Percentiles rank a stretch among this genome's conserved stretches.
Evolutionary conservation across 179 eudicot species (phyloP).

Genomic region (Spergularia azorica): DNA sequence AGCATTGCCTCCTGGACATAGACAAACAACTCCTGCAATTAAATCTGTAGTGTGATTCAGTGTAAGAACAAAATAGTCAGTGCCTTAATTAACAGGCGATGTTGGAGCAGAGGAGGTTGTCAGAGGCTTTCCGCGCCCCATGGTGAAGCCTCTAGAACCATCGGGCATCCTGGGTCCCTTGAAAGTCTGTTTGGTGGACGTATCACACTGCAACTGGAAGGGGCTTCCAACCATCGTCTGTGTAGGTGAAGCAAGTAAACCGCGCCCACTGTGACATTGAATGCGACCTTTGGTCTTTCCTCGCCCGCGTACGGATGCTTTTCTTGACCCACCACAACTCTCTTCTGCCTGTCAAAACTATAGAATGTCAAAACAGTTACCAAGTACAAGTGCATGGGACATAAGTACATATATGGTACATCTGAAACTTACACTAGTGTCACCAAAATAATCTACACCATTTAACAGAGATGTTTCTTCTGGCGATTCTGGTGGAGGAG

Average conservation of each 20-base stretch:
- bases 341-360: conserved; percentile 41
- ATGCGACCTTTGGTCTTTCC: conserved; percentile 56
- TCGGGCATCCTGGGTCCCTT: conserved; percentile 95
- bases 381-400: too few relatives aligned
- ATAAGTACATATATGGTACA: too few relatives aligned
- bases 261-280: conserved; percentile 53
- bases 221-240: conserved; percentile 28
- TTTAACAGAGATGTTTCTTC: conserved; percentile 47
- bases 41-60: too few relatives aligned
- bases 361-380: too few relatives aligned
- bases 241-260: conserved; percentile 47
- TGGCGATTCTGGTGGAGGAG: conserved; percentile 28
- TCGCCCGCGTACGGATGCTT: conserved; percentile 31
- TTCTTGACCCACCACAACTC: conserved; percentile 30
- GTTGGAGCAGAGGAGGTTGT: conserved; percentile 28
- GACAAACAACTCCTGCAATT: too few relatives aligned
- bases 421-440: conserved; percentile 44
- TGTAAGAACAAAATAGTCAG: too few relatives aligned
- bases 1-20: too few relatives aligned
- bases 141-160: conserved; percentile 82
- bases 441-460: conserved; percentile 37
- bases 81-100: conserved; percentile 23
- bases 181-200: conserved; percentile 35
- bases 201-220: conserved; percentile 34
- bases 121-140: conserved; percentile 90